Conservation (phyloP, 441 rosid species). For the Viola pubescens region DNA sequence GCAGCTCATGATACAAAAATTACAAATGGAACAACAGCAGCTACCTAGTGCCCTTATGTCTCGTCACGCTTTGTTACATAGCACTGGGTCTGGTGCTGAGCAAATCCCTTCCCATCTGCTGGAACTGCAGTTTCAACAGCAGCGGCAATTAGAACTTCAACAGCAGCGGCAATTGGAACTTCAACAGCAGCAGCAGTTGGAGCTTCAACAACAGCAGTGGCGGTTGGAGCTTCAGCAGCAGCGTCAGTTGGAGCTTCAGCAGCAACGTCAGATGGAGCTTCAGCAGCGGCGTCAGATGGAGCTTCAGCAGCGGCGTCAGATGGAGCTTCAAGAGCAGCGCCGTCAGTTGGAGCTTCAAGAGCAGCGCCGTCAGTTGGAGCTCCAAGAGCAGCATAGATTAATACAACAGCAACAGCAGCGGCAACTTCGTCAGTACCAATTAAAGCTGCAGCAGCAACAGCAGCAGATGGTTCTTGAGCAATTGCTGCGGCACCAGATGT, state of each 20-base stretch:
- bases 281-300: constrained; percentile 10
- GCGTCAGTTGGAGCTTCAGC: constrained; percentile 3
- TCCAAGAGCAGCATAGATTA: constrained; percentile 9
- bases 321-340: neutral
- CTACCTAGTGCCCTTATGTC: too few species aligned
- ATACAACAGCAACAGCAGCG: constrained; percentile 30
- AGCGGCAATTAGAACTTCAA: constrained; percentile 20
- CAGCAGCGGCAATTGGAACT: constrained; percentile 14
- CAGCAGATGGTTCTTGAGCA: constrained; percentile 61
- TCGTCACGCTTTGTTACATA: constrained; percentile 1
- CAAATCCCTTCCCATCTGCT: constrained; percentile 8
- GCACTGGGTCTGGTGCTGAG: constrained; percentile 7
- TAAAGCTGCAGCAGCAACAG: constrained; percentile 54
- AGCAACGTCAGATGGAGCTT: constrained; percentile 11
- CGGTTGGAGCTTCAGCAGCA: constrained; percentile 22
- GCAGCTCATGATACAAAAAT: constrained; percentile 9
- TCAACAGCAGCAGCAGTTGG: constrained; percentile 20
- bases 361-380: constrained; percentile 12
- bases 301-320: neutral
- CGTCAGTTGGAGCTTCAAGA: constrained; percentile 10
- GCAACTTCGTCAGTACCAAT: constrained; percentile 47
- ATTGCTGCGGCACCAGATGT: constrained; percentile 44
- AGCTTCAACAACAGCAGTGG: constrained; percentile 26
- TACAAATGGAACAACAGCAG: neutral
- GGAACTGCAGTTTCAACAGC: neutral